These are phyloP conservation scores for Rutstroemia sp. DNA, from an alignment of 2,329 filamentous ascomycete genomes.

Conservation along the genomic window DNA sequence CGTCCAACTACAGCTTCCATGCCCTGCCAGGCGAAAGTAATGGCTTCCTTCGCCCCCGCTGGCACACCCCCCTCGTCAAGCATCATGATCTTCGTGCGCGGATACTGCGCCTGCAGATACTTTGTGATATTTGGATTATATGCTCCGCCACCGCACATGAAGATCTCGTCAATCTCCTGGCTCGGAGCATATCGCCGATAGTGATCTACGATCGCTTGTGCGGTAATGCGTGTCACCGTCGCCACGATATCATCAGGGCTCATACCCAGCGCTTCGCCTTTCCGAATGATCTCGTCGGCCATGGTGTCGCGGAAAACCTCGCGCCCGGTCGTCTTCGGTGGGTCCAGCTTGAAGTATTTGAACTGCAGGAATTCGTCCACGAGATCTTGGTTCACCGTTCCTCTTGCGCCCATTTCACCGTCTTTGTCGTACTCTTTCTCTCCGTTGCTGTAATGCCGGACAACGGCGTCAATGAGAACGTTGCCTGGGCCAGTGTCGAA, in stretches of 20 bases:
- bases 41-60: conserved; percentile 49
- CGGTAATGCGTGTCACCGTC: conserved; percentile 51
- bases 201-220: conserved; percentile 47
- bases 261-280: conserved; percentile 38
- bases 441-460: conserved; percentile 28
- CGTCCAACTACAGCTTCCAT: conserved; percentile 52
- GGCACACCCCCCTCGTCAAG: conserved; percentile 51
- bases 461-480: conserved; percentile 47
- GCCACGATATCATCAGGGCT: conserved; percentile 46
- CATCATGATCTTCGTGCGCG: conserved; percentile 42
- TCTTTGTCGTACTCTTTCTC: conserved; percentile 24
- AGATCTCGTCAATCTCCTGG: conserved; percentile 45
- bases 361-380: conserved; percentile 44
- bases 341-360: conserved; percentile 40
- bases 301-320: conserved; percentile 53
- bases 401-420: conserved; percentile 41
- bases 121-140: conserved; percentile 49
- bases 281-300: conserved; percentile 43
- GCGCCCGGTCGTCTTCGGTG: conserved; percentile 49
- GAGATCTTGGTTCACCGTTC: conserved; percentile 42
- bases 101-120: conserved; percentile 44
- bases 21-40: conserved; percentile 53
- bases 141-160: conserved; percentile 53
- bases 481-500: conserved; percentile 52
- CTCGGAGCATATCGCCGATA: conserved; percentile 41